Conservation (phyloP, 2,329 filamentous ascomycete species). For the Aspergillus transmontanensis region DNA sequence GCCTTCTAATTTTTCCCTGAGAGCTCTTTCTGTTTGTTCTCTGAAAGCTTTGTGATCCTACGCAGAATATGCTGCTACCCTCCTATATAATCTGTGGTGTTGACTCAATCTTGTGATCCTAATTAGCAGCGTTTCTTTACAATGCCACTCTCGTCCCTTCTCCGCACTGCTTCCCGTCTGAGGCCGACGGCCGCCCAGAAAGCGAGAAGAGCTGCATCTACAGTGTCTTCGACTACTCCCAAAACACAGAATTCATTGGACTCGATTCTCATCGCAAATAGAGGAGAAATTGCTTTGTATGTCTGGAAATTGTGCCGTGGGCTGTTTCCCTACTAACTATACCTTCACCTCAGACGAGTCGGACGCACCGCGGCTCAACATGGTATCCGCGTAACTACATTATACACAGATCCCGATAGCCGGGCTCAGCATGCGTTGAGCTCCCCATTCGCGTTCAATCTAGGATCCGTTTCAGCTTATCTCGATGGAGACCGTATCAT, state of each 20-base stretch:
- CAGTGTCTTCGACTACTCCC: constrained; percentile 26
- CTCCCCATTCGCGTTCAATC: constrained; percentile 79
- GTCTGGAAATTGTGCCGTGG: constrained; percentile 18
- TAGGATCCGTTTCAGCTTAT: constrained; percentile 83
- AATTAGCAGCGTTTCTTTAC: constrained; percentile 10
- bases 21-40: background rate
- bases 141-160: constrained; percentile 43
- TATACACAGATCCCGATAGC: constrained; percentile 92
- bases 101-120: constrained; percentile 9
- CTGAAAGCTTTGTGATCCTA: background rate
- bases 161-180: constrained; percentile 43
- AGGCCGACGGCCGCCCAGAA: constrained; percentile 32
- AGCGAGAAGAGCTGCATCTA: constrained; percentile 33
- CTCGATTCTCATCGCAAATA: constrained; percentile 92
- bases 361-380: constrained; percentile 83
- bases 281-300: constrained; percentile 88
- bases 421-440: constrained; percentile 83
- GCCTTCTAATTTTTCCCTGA: constrained; percentile 1
- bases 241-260: constrained; percentile 51
- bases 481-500: constrained; percentile 94
- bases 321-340: constrained; percentile 12
- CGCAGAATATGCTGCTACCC: constrained; percentile 15
- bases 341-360: constrained; percentile 62
- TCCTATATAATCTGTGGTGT: constrained; percentile 9
- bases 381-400: constrained; percentile 88